Evolutionary conservation across 768 basidiomycete genomes (phyloP).

Genomic region (Amanita pallidorosea): DNA sequence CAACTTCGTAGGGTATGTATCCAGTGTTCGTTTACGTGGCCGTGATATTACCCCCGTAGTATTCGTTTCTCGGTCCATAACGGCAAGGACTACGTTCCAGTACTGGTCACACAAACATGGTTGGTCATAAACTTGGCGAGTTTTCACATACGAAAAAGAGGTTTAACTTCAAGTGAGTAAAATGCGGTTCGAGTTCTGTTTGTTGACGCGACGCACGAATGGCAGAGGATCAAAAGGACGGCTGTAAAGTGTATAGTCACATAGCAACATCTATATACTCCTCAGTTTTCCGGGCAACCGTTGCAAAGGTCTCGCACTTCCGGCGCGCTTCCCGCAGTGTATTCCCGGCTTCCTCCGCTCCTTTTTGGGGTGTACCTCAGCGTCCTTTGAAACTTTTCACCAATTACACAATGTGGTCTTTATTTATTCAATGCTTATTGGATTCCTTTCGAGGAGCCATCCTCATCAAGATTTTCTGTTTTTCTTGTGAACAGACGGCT

Average conservation of each 20-base stretch:
- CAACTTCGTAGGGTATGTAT: constrained; percentile 84
- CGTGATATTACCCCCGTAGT: constrained; percentile 24
- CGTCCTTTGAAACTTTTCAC: too few species aligned
- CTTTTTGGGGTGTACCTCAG: too few species aligned
- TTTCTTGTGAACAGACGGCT: too few species aligned
- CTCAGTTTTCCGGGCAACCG: too few species aligned
- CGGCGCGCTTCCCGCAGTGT: too few species aligned
- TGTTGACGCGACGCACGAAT: background rate
- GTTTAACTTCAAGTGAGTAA: constrained; percentile 74
- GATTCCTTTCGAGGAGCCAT: too few species aligned
- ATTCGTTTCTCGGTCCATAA: constrained; percentile 91
- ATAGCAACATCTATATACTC: too few species aligned
- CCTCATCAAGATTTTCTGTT: too few species aligned
- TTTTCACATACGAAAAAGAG: constrained; percentile 85
- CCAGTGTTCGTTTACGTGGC: background rate
- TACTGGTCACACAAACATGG: constrained; percentile 91
- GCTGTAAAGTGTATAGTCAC: background rate
- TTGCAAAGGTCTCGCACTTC: too few species aligned
- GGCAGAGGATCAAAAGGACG: constrained; percentile 2
- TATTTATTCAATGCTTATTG: too few species aligned
- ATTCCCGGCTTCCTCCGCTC: too few species aligned
- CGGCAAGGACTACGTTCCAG: constrained; percentile 81
- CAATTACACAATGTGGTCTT: too few species aligned
- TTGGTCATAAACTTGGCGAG: constrained; percentile 96
- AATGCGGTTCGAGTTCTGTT: background rate